Evolutionary conservation across 768 basidiomycete genomes (phyloP).

Genomic region (Tulasnella sp.): DNA sequence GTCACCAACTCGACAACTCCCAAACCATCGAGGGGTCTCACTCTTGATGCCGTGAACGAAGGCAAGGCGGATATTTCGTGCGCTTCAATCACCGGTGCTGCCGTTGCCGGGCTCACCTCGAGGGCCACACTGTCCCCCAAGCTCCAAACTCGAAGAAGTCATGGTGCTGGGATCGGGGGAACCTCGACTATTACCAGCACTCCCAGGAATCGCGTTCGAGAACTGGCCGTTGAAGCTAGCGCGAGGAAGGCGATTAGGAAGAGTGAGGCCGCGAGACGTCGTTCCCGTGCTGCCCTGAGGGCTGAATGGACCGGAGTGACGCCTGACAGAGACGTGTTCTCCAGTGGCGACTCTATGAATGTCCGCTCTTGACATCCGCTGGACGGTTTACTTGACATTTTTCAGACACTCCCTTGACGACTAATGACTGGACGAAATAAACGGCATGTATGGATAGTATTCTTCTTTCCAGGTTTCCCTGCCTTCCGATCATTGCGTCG

Average conservation of each 20-base stretch:
- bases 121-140: not conserved
- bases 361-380: too few species aligned
- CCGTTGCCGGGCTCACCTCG: not conserved
- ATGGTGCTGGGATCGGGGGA: not conserved
- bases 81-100: not conserved
- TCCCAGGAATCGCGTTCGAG: not conserved
- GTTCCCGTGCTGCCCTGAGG: too few species aligned
- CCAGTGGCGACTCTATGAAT: too few species aligned
- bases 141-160: not conserved
- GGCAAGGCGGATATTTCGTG: not conserved
- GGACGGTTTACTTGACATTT: too few species aligned
- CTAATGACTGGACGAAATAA: too few species aligned
- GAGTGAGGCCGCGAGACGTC: conserved; percentile 4
- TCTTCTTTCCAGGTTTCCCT: too few species aligned
- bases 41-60: not conserved
- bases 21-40: not conserved
- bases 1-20: not conserved
- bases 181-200: not conserved
- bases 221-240: conserved; percentile 1
- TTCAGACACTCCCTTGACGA: too few species aligned
- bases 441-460: too few species aligned
- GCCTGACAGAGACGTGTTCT: too few species aligned
- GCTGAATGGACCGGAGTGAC: too few species aligned
- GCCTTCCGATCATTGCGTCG: too few species aligned
- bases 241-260: conserved; percentile 16